Conservation (phyloP, 768 basidiomycete genomes). For the Auriscalpium vulgare region DNA sequence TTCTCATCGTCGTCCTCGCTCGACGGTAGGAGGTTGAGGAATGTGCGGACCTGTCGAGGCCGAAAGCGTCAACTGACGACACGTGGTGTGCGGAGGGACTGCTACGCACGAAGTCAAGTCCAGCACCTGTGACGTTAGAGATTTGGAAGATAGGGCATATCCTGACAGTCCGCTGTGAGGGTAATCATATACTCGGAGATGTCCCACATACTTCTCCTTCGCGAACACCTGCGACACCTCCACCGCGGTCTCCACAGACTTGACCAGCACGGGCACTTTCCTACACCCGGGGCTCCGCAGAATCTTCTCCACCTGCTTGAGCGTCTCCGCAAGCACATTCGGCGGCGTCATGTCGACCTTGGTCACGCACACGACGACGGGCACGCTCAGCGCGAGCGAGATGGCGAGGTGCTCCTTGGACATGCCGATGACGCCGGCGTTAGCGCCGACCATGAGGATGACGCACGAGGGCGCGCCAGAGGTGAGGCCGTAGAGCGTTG, state of each 20-base stretch:
- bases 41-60: constrained; percentile 59
- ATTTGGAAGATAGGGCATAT: constrained; percentile 87
- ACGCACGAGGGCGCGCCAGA: constrained; percentile 91
- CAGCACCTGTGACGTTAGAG: constrained; percentile 93
- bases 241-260: constrained; percentile 72
- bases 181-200: neutral
- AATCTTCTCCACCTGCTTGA: constrained; percentile 89
- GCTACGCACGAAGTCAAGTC: constrained; percentile 60
- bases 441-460: constrained; percentile 90
- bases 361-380: constrained; percentile 89
- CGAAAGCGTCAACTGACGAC: neutral
- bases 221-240: constrained; percentile 71
- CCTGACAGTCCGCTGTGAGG: constrained; percentile 28
- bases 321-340: constrained; percentile 84
- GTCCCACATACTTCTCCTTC: constrained; percentile 33
- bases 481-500: constrained; percentile 90
- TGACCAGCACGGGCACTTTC: constrained; percentile 78
- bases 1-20: constrained; percentile 79
- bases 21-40: constrained; percentile 85
- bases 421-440: constrained; percentile 89
- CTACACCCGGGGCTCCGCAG: constrained; percentile 91
- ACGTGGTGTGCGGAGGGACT: neutral
- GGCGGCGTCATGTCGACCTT: constrained; percentile 99
- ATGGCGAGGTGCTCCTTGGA: constrained; percentile 96
- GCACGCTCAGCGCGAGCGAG: constrained; percentile 86